Percentiles rank a stretch among this genome's conserved stretches.
Evolutionary conservation across 2,329 filamentous ascomycete species (phyloP).

Genomic region (Claviceps capensis): DNA sequence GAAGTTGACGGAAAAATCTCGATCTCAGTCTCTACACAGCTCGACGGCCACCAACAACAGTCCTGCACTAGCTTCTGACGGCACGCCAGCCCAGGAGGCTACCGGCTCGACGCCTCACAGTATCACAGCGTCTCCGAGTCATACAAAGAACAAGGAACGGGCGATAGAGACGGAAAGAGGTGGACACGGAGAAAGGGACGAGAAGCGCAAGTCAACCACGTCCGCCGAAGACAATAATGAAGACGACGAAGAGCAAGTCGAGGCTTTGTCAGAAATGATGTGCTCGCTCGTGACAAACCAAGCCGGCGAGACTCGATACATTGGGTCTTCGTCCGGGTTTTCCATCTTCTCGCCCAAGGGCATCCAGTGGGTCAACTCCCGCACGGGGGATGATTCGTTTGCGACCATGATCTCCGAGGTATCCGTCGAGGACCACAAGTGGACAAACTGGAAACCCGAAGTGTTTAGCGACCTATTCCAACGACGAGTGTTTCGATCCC

Average conservation of each 20-base stretch:
- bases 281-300: conserved; percentile 94
- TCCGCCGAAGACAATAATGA: conserved; percentile 30
- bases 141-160: conserved; percentile 23
- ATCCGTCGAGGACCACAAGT: conserved; percentile 87
- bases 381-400: conserved; percentile 91
- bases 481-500: conserved; percentile 65
- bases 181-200: conserved; percentile 20
- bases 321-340: conserved; percentile 96
- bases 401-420: conserved; percentile 87
- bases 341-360: conserved; percentile 98
- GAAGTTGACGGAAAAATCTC: conserved; percentile 43
- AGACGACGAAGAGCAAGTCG: conserved; percentile 52
- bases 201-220: conserved; percentile 23
- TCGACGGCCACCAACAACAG: conserved; percentile 29
- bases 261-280: conserved; percentile 94
- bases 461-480: conserved; percentile 88
- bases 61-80: conserved; percentile 37
- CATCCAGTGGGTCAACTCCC: conserved; percentile 96
- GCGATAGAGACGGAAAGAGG: conserved; percentile 19
- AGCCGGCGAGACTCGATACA: conserved; percentile 87
- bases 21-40: conserved; percentile 30
- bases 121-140: conserved; percentile 38
- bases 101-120: conserved; percentile 36
- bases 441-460: conserved; percentile 97
- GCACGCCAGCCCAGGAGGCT: conserved; percentile 29